A percentile compares a stretch with the other conserved stretches of the same genome.
Conservation (phyloP, 257 asterid genomes). For the Nyctanthes arbortristis region DNA sequence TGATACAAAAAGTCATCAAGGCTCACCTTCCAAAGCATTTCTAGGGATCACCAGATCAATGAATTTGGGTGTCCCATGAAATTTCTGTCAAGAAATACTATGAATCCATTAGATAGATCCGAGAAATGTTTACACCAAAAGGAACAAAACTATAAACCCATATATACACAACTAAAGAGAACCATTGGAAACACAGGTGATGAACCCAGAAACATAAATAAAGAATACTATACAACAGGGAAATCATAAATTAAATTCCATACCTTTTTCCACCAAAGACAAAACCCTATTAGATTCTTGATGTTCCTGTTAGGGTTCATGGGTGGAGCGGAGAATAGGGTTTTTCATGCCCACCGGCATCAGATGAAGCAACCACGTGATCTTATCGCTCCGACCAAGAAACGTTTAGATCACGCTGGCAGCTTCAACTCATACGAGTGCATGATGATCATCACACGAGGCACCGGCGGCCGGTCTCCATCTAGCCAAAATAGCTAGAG, state of each 20-base stretch:
- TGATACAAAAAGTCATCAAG: not conserved
- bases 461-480: conserved; percentile 5
- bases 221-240: not conserved
- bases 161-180: not conserved
- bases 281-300: conserved; percentile 26
- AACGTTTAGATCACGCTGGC: conserved; percentile 43
- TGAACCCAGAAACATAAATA: not conserved
- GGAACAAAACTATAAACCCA: conserved; percentile 12
- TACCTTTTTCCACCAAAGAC: conserved; percentile 19
- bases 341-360: conserved; percentile 25
- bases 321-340: conserved; percentile 10
- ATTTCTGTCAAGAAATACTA: not conserved
- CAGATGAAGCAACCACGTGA: conserved; percentile 44
- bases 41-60: not conserved
- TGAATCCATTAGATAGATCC: not conserved
- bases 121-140: conserved; percentile 20
- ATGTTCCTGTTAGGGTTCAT: no score
- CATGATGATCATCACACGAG: conserved; percentile 25
- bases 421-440: conserved; percentile 38
- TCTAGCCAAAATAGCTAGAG: no score
- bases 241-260: no score
- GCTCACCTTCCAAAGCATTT: conserved; percentile 1
- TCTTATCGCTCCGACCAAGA: conserved; percentile 33
- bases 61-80: not conserved
- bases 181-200: not conserved